phyloP scores from a whole-genome alignment of 2,329 filamentous ascomycete genomes.

The Scytalidium sp. region DNA sequence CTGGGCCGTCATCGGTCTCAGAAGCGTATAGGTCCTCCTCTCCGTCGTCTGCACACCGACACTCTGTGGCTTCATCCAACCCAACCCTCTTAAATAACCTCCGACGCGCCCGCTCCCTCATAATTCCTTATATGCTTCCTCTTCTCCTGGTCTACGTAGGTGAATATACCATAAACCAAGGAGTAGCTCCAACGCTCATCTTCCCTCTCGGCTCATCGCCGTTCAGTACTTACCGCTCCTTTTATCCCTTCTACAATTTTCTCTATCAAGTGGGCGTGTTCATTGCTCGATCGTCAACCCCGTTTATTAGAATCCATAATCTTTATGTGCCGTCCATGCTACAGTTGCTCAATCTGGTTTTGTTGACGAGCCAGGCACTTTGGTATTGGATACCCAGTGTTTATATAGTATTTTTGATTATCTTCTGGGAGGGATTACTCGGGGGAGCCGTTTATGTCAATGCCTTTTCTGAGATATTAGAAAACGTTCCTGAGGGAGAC shows the following conservation, averaged over 20 bases:
- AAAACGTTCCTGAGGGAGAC: slow-evolving; percentile 72
- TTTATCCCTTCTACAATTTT: slow-evolving; percentile 93
- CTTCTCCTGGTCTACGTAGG: slow-evolving; percentile 90
- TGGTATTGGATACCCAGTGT: slow-evolving; percentile 80
- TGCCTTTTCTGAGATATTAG: slow-evolving; percentile 91
- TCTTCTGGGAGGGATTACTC: slow-evolving; percentile 93
- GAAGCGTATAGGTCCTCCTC: slow-evolving; percentile 35
- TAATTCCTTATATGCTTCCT: slow-evolving; percentile 84
- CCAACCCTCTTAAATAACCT: slow-evolving; percentile 48
- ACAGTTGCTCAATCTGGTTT: slow-evolving; percentile 72
- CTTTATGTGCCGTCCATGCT: slow-evolving; percentile 81
- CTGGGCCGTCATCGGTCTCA: slow-evolving; percentile 37
- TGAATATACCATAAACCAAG: slow-evolving; percentile 97
- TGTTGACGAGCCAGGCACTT: slow-evolving; percentile 75
- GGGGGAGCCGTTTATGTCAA: slow-evolving; percentile 94
- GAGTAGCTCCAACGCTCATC: slow-evolving; percentile 82
- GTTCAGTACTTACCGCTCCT: slow-evolving; percentile 77
- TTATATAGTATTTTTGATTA: slow-evolving; percentile 77
- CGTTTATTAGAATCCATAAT: slow-evolving; percentile 76
- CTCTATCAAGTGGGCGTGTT: slow-evolving; percentile 96
- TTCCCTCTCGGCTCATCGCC: slow-evolving; percentile 77
- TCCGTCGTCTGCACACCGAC: slow-evolving; percentile 8
- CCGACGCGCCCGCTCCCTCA: slow-evolving; percentile 63
- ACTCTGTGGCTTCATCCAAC: slow-evolving; percentile 3
- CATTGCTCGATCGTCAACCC: slow-evolving; percentile 85